Conservation (phyloP, 2,329 filamentous ascomycete genomes). For the Dothistroma septosporum region DNA sequence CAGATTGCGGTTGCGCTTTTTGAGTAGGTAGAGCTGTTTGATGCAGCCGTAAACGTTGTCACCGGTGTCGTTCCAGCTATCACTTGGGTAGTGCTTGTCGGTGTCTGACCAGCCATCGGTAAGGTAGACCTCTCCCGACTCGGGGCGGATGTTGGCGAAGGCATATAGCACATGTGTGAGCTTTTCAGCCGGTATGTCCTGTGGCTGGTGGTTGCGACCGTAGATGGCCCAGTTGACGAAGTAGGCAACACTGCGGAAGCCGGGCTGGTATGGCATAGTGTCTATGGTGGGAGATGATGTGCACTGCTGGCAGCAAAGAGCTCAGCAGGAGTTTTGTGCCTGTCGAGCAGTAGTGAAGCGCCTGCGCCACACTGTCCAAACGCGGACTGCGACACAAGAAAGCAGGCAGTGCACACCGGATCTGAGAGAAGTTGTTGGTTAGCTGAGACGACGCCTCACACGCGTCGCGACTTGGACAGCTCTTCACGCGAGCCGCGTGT, state of each 20-base stretch:
- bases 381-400: conserved; percentile 11
- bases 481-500: background rate
- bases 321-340: background rate
- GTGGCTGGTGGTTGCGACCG: conserved; percentile 68
- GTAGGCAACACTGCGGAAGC: conserved; percentile 34
- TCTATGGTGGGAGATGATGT: conserved; percentile 1
- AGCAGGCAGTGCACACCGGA: conserved; percentile 20
- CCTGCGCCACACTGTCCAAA: conserved; percentile 4
- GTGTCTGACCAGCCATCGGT: conserved; percentile 66
- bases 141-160: conserved; percentile 79
- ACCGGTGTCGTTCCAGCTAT: conserved; percentile 62
- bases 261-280: conserved; percentile 22
- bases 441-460: background rate
- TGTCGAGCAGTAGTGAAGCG: conserved; percentile 3
- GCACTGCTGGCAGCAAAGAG: background rate
- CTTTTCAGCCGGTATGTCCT: conserved; percentile 73
- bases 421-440: conserved; percentile 3
- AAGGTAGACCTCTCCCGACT: conserved; percentile 73
- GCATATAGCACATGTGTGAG: conserved; percentile 88
- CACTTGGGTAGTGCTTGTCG: conserved; percentile 64
- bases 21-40: conserved; percentile 72
- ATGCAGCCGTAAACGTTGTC: conserved; percentile 72
- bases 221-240: conserved; percentile 36
- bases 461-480: background rate
- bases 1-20: conserved; percentile 70